Evolutionary conservation across 208 protist genomes (phyloP).

Genomic region (Naegleria lovaniensis): DNA sequence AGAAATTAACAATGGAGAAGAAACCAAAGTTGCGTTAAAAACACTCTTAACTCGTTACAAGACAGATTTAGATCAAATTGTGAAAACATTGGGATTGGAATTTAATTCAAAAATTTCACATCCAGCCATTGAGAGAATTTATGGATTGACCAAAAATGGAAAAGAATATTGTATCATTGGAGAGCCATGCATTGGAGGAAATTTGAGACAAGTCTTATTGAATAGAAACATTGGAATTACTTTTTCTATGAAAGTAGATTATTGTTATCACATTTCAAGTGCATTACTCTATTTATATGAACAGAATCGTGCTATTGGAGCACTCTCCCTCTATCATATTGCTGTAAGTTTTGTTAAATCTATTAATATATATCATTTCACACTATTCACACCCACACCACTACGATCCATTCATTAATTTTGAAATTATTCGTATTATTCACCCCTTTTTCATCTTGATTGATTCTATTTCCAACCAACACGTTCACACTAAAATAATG

Average conservation of each 20-base stretch:
- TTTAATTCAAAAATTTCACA: background rate
- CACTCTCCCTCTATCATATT: no score
- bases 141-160: background rate
- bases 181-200: background rate
- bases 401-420: no score
- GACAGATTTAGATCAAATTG: background rate
- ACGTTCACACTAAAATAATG: no score
- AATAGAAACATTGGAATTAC: background rate
- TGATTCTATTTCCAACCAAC: no score
- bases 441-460: no score
- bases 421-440: no score
- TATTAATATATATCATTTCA: no score
- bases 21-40: background rate
- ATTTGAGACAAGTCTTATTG: background rate
- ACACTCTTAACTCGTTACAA: background rate
- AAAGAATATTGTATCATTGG: background rate
- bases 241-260: background rate
- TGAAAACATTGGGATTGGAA: background rate
- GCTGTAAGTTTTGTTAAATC: no score
- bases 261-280: background rate
- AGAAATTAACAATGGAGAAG: background rate
- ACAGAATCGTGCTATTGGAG: background rate
- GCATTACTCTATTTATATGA: background rate
- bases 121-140: background rate
- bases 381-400: no score